These are phyloP conservation scores for Rhodotorula sp. DNA, from an alignment of 1,284 basidiomycete genomes.

Conservation along the genomic window DNA sequence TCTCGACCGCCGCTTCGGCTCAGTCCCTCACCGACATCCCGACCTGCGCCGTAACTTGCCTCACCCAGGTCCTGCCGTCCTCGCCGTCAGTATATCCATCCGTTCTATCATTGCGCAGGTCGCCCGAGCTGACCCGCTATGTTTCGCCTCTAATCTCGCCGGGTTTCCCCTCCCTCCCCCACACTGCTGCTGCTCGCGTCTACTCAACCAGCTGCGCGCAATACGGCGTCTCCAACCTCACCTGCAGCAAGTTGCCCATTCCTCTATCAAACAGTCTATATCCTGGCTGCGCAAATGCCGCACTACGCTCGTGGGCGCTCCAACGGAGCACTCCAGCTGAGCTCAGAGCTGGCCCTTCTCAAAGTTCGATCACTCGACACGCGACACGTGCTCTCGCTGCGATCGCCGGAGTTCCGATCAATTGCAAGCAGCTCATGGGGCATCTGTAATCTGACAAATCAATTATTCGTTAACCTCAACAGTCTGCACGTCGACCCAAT, in stretches of 20 bases:
- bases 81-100: constrained; percentile 6
- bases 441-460: too few species aligned
- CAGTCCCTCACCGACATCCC: constrained; percentile 5
- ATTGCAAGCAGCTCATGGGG: too few species aligned
- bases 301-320: too few species aligned
- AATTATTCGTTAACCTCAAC: too few species aligned
- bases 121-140: background rate
- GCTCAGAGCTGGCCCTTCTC: too few species aligned
- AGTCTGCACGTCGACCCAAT: constrained; percentile 20
- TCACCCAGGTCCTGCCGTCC: constrained; percentile 1
- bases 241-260: constrained; percentile 10
- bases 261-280: background rate
- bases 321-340: too few species aligned
- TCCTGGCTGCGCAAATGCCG: too few species aligned
- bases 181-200: background rate
- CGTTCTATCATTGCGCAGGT: background rate
- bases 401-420: too few species aligned
- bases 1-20: constrained; percentile 2
- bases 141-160: too few species aligned
- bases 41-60: constrained; percentile 20
- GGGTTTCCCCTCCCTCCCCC: background rate
- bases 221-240: constrained; percentile 16
- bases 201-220: constrained; percentile 8
- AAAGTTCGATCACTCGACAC: too few species aligned
- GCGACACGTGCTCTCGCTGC: too few species aligned